Evolutionary conservation across 2,329 filamentous ascomycete genomes (phyloP), one percentile per base, ranked within the genome.

Genomic region (Fusarium fracticaudum): DNA sequence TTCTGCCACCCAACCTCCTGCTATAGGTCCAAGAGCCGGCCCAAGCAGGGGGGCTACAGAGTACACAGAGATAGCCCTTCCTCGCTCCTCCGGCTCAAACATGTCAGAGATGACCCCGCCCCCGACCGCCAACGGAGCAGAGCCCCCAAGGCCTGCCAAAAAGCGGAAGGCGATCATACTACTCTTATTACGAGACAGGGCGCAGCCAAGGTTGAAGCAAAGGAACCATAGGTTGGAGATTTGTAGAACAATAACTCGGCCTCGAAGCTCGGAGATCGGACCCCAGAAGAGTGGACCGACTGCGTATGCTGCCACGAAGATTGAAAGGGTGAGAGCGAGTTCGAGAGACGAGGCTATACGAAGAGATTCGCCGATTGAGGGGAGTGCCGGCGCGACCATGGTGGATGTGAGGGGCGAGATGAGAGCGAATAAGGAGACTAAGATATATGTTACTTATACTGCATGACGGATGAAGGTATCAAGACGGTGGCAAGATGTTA

Each of bases 1-100:
- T 68, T 90, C 83, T 68, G 91, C 89, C 62, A 92, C 88, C 73
- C 91, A 91, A 2, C 90, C 90, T 11, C 90, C 90, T 24, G 86
- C 78, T 9, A 84, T 73, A 6, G 82, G 82, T 3, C 81, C 82
- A 20, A 82, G 67, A 14, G 78, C 78, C 4, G 37, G 78, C 83
- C 90, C 72, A 8, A 80, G 51, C 4, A 80, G 53, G 3, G 86
- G 85, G 8, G 35, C 37, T 5, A 59, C 29, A 35, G 41, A 47
- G 17, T 44, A 57, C 14, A 59, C 44, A 18, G 55, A 55, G 12
- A 31, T 55, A 18, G 37, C 51, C 15, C n/a, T 29, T 26, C 37
- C 51, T 29, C 51, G 37, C 37, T 55, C 37, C 18, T 43, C 24
- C 2, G 17, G 24, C 4, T 20, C 8, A 13, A 43, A 55, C 18